phyloP scores from a whole-genome alignment of 1,284 basidiomycete species.

The Fomitiporia mediterranea region DNA sequence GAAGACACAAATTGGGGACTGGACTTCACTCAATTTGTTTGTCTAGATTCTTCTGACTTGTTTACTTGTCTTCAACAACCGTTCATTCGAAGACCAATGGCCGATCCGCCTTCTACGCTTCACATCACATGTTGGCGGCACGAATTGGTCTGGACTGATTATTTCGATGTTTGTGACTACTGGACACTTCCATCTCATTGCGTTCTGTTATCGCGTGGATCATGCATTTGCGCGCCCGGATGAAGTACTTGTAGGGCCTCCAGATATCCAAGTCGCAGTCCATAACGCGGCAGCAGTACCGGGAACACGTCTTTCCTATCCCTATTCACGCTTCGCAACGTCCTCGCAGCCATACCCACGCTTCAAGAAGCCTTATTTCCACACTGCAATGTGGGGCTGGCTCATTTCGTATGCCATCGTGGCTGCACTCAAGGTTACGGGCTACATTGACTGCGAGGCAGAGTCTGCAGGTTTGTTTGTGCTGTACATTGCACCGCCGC shows the following conservation, averaged over 20 bases:
- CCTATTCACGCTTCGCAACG: background rate
- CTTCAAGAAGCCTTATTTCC: conserved; percentile 10
- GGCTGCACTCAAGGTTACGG: background rate
- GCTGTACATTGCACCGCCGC: background rate
- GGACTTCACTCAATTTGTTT: background rate
- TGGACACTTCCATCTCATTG: background rate
- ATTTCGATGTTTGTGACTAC: background rate
- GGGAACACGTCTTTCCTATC: background rate
- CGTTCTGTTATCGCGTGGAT: conserved; percentile 10
- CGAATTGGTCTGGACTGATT: conserved; percentile 6
- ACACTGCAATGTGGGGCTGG: background rate
- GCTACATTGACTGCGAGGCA: background rate
- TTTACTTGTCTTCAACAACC: background rate
- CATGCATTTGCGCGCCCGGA: conserved; percentile 3
- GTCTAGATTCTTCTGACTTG: background rate
- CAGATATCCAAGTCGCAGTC: background rate
- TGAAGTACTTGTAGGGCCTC: conserved; percentile 7
- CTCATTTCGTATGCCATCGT: background rate
- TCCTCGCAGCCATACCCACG: background rate
- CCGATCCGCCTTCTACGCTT: background rate
- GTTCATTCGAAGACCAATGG: background rate
- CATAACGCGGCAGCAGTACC: background rate
- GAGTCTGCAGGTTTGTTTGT: background rate
- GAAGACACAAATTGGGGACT: background rate
- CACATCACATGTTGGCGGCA: background rate